Percentiles rank a stretch among this genome's conserved stretches.
Evolutionary conservation across 345 rosid genomes (phyloP).

Genomic region (Raphanus raphanistrum): DNA sequence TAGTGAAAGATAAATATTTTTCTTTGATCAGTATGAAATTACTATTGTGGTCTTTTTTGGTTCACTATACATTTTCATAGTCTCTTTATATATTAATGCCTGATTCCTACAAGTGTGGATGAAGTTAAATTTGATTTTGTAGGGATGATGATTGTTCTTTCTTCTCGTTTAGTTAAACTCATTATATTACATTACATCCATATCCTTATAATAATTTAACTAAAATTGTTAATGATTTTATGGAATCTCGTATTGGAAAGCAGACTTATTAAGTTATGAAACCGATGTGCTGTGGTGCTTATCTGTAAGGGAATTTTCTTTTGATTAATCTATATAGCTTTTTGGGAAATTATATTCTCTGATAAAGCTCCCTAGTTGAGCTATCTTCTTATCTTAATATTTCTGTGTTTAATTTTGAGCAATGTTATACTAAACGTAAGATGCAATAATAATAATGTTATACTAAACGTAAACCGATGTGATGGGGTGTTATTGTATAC

Average conservation of each 20-base stretch:
- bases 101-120: conserved; percentile 27
- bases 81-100: background rate
- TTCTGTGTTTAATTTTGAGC: background rate
- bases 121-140: conserved; percentile 17
- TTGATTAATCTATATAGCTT: conserved; percentile 25
- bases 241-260: conserved; percentile 33
- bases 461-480: too few species aligned
- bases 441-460: background rate
- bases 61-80: background rate
- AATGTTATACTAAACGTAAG: background rate
- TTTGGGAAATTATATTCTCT: conserved; percentile 25
- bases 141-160: conserved; percentile 2
- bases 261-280: conserved; percentile 22
- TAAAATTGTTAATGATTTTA: conserved; percentile 15
- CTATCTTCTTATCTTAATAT: conserved; percentile 23
- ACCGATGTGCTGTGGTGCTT: conserved; percentile 36
- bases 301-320: conserved; percentile 39
- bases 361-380: conserved; percentile 20
- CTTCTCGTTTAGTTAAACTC: background rate
- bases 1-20: conserved; percentile 9
- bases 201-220: conserved; percentile 19
- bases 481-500: too few species aligned
- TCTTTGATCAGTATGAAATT: conserved; percentile 4
- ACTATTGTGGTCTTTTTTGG: background rate
- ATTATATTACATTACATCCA: conserved; percentile 9